Evolutionary conservation across 208 protist species (phyloP).

Genomic region (Balamuthia mandrillaris): DNA sequence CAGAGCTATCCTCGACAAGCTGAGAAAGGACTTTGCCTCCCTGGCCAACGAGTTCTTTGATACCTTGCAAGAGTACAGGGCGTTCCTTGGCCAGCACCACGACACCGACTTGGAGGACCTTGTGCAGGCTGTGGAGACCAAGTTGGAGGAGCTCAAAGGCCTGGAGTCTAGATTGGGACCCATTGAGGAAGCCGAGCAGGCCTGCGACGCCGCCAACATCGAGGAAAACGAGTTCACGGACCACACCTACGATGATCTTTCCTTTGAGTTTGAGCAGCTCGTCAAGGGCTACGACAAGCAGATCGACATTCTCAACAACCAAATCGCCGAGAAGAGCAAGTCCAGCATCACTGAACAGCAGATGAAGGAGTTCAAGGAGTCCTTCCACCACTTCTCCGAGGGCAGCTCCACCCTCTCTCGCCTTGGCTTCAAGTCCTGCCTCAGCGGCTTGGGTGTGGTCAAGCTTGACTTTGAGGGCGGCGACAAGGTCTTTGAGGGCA

Average conservation of each 20-base stretch:
- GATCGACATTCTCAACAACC: slow-evolving; percentile 46
- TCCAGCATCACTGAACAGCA: slow-evolving; percentile 54
- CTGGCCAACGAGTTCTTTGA: slow-evolving; percentile 43
- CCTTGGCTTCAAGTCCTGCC: slow-evolving; percentile 42
- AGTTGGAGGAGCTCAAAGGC: slow-evolving; percentile 17
- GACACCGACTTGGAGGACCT: not conserved
- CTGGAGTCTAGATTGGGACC: not conserved
- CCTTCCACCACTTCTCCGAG: slow-evolving; percentile 59
- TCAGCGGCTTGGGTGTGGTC: slow-evolving; percentile 35
- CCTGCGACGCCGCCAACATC: slow-evolving; percentile 28
- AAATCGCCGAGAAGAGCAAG: slow-evolving; percentile 32
- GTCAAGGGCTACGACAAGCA: slow-evolving; percentile 48
- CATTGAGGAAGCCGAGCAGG: slow-evolving; percentile 46
- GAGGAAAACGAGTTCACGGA: slow-evolving; percentile 58
- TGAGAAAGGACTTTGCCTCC: slow-evolving; percentile 41
- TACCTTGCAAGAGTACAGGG: not conserved
- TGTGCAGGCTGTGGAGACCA: not conserved
- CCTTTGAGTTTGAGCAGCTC: slow-evolving; percentile 53
- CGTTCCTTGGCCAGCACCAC: not conserved
- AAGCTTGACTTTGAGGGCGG: slow-evolving; percentile 44
- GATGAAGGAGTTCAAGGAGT: slow-evolving; percentile 63
- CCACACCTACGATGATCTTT: slow-evolving; percentile 50
- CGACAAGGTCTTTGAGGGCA: slow-evolving; percentile 35
- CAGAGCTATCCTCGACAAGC: slow-evolving; percentile 29
- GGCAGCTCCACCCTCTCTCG: not conserved